Conservation (phyloP, 169 alveolate species). For the Cardiosporidium cionae region DNA sequence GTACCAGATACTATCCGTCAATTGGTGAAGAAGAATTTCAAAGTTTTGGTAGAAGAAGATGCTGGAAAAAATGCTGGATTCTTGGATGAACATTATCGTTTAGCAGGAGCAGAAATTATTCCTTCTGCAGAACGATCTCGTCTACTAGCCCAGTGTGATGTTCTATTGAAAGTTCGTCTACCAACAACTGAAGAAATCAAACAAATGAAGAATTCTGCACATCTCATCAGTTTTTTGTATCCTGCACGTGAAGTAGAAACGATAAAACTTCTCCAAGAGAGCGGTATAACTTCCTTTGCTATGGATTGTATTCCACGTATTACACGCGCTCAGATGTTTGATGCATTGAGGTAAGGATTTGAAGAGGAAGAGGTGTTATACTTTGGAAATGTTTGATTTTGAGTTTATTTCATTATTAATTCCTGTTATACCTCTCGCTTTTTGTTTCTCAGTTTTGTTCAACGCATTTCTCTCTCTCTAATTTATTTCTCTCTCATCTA, state of each 20-base stretch:
- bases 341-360: slow-evolving; percentile 44
- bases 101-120: slow-evolving; percentile 45
- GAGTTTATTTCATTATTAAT: too few relatives aligned
- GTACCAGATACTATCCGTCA: slow-evolving; percentile 39
- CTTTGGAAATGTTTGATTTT: too few relatives aligned
- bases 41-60: slow-evolving; percentile 37
- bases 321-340: slow-evolving; percentile 76
- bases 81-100: slow-evolving; percentile 28
- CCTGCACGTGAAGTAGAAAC: slow-evolving; percentile 59
- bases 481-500: too few relatives aligned
- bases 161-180: slow-evolving; percentile 43
- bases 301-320: slow-evolving; percentile 83
- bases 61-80: slow-evolving; percentile 48
- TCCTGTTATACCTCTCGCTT: too few relatives aligned
- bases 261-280: slow-evolving; percentile 35
- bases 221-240: slow-evolving; percentile 53
- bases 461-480: too few relatives aligned
- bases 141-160: slow-evolving; percentile 28
- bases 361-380: too few relatives aligned
- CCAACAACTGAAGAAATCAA: slow-evolving; percentile 54
- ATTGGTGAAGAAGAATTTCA: slow-evolving; percentile 33
- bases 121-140: neutral
- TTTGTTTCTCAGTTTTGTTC: too few relatives aligned
- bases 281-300: slow-evolving; percentile 67
- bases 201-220: slow-evolving; percentile 44